A percentile compares a stretch with the other conserved stretches of the same genome.
These are phyloP conservation scores for Fusarium cyanostomum DNA, from an alignment of 2,329 filamentous ascomycete species.

Conservation along the genomic window DNA sequence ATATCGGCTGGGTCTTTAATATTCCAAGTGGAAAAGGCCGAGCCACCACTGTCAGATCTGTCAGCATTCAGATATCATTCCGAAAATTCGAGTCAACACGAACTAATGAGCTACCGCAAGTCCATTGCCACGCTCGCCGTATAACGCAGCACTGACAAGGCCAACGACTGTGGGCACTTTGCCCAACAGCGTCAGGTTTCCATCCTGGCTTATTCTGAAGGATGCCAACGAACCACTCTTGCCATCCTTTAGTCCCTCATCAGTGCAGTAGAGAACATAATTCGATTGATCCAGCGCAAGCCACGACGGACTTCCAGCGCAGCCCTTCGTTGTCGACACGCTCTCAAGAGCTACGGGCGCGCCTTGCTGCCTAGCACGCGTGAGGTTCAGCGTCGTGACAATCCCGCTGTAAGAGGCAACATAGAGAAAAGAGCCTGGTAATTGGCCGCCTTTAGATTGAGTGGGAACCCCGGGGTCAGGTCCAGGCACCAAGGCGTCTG, in stretches of 20 bases:
- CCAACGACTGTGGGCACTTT: conserved; percentile 50
- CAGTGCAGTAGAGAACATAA: conserved; percentile 65
- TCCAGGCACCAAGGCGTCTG: conserved; percentile 11
- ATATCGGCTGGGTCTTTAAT: conserved; percentile 52
- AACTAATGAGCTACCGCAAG: conserved; percentile 59
- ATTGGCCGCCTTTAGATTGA: background rate
- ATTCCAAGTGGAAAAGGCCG: conserved; percentile 57
- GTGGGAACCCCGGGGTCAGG: conserved; percentile 11
- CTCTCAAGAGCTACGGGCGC: conserved; percentile 48
- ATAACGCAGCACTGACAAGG: conserved; percentile 56
- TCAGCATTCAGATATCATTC: conserved; percentile 8
- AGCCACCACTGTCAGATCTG: conserved; percentile 47
- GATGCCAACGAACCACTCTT: conserved; percentile 58
- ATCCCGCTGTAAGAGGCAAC: conserved; percentile 60
- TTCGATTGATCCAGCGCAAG: conserved; percentile 63
- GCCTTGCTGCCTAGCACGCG: conserved; percentile 28
- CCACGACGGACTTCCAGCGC: conserved; percentile 67
- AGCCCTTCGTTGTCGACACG: conserved; percentile 56
- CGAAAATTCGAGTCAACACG: conserved; percentile 32
- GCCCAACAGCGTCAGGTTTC: conserved; percentile 51
- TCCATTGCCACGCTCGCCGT: conserved; percentile 53
- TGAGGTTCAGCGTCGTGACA: conserved; percentile 59
- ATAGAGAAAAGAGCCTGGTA: conserved; percentile 48
- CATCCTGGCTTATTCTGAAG: conserved; percentile 51
- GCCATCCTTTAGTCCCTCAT: conserved; percentile 62